These are phyloP conservation scores for Chenopodium formosanum DNA, from an alignment of 148 eudicot species.

Conservation along the genomic window DNA sequence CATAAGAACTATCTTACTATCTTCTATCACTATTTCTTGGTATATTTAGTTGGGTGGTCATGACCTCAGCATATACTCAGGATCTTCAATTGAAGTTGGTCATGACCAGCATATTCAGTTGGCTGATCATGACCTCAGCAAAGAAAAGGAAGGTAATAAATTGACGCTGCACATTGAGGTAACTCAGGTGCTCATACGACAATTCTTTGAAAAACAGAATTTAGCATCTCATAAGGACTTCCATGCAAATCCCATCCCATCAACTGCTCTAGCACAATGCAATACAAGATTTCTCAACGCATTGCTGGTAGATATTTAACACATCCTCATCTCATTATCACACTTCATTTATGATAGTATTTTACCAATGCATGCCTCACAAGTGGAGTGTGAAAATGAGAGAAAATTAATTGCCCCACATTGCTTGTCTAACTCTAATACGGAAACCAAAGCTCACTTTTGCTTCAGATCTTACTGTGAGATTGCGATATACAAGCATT, in stretches of 20 bases:
- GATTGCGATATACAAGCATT: background rate
- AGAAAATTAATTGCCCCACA: background rate
- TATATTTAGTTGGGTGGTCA: background rate
- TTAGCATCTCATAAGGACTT: background rate
- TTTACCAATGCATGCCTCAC: background rate
- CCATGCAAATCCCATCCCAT: background rate
- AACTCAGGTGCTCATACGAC: background rate
- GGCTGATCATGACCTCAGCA: background rate
- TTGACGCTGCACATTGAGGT: background rate
- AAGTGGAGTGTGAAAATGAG: background rate
- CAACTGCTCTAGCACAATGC: background rate
- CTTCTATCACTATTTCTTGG: background rate
- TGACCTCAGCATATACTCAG: background rate
- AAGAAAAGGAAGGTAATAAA: background rate
- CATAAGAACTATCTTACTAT: background rate
- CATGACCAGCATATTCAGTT: background rate
- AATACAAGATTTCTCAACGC: background rate
- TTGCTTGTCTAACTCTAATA: background rate
- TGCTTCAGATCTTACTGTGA: background rate
- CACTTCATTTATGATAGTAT: background rate
- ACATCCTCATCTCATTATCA: background rate
- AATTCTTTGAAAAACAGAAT: background rate
- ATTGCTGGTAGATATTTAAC: background rate
- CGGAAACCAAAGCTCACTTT: background rate
- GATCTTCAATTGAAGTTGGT: too few species aligned